Evolutionary conservation across 805 yeast genomes (phyloP).

Genomic region (Lipomyces orientalis): DNA sequence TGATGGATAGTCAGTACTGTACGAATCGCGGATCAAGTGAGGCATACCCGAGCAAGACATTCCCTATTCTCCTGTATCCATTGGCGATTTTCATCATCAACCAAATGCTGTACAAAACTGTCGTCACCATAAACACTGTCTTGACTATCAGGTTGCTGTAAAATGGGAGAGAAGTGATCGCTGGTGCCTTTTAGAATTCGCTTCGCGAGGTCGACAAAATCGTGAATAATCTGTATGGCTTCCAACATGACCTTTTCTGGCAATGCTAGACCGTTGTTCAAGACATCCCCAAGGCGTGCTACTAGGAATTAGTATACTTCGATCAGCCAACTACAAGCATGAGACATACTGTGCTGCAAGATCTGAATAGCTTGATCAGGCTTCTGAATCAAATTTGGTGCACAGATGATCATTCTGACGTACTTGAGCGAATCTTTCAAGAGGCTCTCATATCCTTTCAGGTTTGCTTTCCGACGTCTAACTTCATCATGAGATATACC

Average conservation of each 20-base stretch:
- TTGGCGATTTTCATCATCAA: conserved; percentile 20
- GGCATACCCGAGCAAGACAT: conserved; percentile 20
- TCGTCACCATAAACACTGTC: conserved; percentile 24
- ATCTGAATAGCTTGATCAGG: conserved; percentile 21
- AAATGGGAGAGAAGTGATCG: neutral
- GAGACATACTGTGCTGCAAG: conserved; percentile 19
- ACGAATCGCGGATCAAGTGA: neutral
- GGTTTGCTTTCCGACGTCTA: conserved; percentile 19
- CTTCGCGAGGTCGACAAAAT: conserved; percentile 13
- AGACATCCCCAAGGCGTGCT: conserved; percentile 23
- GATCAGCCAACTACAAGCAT: neutral
- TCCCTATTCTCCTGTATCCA: conserved; percentile 12
- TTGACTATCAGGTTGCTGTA: conserved; percentile 1
- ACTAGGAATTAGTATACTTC: neutral
- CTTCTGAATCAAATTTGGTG: conserved; percentile 15
- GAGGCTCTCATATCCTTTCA: conserved; percentile 28
- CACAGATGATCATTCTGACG: conserved; percentile 20
- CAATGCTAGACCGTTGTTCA: conserved; percentile 16
- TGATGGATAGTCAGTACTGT: conserved; percentile 1
- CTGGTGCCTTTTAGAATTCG: conserved; percentile 5
- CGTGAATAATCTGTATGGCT: conserved; percentile 21
- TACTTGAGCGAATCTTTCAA: conserved; percentile 28
- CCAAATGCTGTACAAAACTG: conserved; percentile 20
- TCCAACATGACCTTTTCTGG: conserved; percentile 26
- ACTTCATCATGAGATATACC: conserved; percentile 24